A percentile compares a stretch with the other conserved stretches of the same genome.
Conservation (phyloP, 257 asterid genomes). For the Fraxinus quadrangulata region DNA sequence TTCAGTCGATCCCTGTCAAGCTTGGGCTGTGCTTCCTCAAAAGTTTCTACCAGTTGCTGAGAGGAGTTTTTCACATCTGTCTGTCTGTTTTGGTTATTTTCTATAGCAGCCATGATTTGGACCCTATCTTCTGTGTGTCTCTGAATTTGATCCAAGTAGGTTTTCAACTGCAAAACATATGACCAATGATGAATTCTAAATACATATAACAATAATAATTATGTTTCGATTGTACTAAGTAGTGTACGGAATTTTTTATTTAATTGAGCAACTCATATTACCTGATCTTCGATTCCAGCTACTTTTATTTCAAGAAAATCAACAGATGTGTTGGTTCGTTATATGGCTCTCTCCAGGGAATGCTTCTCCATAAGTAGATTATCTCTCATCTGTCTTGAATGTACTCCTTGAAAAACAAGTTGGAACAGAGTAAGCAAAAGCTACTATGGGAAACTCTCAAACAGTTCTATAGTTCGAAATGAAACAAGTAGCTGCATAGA, state of each 20-base stretch:
- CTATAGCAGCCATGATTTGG: conserved; percentile 50
- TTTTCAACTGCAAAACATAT: conserved; percentile 70
- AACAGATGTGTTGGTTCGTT: conserved; percentile 59
- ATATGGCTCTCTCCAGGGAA: conserved; percentile 58
- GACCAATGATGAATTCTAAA: conserved; percentile 19
- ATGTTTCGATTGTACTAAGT: conserved; percentile 1
- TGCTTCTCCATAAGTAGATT: conserved; percentile 66
- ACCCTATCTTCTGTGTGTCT: conserved; percentile 73
- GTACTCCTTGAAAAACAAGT: conserved; percentile 90
- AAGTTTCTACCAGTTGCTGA: conserved; percentile 49
- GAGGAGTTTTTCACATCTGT: conserved; percentile 60
- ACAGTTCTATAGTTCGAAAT: too few relatives aligned
- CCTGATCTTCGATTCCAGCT: conserved; percentile 91
- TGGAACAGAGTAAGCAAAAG: conserved; percentile 31
- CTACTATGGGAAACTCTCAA: neutral
- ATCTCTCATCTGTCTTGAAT: conserved; percentile 66
- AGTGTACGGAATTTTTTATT: conserved; percentile 1
- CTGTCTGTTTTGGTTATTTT: conserved; percentile 60
- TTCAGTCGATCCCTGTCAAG: conserved; percentile 57
- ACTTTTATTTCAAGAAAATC: conserved; percentile 62
- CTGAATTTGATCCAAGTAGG: conserved; percentile 67
- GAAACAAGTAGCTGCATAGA: neutral
- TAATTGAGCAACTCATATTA: conserved; percentile 25
- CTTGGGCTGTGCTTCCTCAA: conserved; percentile 73
- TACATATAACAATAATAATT: conserved; percentile 5